Evolutionary conservation across 2,329 filamentous ascomycete species (phyloP).

Genomic region (Colletotrichum sp.): DNA sequence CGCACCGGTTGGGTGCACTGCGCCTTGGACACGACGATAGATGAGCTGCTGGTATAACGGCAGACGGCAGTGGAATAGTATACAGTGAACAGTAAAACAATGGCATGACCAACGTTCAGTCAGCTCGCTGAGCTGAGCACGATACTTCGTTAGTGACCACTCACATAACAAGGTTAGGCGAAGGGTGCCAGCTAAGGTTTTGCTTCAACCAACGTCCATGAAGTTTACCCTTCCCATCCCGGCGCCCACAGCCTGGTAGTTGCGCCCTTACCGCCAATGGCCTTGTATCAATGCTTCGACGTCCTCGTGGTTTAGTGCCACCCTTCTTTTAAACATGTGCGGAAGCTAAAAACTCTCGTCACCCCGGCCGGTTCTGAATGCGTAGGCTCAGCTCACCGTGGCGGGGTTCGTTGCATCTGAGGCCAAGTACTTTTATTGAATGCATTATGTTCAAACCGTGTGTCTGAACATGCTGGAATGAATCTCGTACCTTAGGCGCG

Average conservation of each 20-base stretch:
- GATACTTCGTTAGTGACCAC: background rate
- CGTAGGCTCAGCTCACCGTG: background rate
- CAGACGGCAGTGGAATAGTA: background rate
- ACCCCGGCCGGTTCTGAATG: background rate
- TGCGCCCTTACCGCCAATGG: background rate
- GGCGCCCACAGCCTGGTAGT: background rate
- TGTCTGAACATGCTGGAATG: too few relatives aligned
- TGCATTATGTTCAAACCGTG: too few relatives aligned
- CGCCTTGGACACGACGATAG: background rate
- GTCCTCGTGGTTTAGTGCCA: background rate
- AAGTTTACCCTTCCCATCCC: background rate
- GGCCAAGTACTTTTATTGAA: too few relatives aligned
- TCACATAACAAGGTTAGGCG: background rate
- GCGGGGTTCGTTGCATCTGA: background rate
- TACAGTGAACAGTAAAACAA: background rate
- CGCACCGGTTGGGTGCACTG: slow-evolving; percentile 1
- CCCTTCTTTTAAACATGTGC: background rate
- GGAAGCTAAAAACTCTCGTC: background rate
- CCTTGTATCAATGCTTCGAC: background rate
- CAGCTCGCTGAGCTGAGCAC: background rate
- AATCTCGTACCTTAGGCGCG: too few relatives aligned
- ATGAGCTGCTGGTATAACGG: background rate
- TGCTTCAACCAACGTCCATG: background rate
- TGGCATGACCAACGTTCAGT: background rate
- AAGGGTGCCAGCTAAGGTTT: background rate